phyloP scores from a whole-genome alignment of 352 stramenopile genomes.

The Pythium rhizo-oryzae region DNA sequence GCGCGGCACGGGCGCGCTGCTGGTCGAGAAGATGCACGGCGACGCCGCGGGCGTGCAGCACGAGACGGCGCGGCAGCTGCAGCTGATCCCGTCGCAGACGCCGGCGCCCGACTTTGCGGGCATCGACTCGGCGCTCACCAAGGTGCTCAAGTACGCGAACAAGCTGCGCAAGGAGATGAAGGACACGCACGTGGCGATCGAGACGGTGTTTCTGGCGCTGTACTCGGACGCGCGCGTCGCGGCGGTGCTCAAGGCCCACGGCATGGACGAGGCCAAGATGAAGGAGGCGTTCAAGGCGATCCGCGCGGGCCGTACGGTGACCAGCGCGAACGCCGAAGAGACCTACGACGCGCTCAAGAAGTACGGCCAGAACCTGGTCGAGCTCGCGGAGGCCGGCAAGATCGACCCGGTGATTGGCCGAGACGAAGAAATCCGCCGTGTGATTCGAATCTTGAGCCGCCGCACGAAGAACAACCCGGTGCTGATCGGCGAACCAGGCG shows the following conservation, averaged over 20 bases:
- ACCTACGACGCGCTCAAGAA: constrained; percentile 94
- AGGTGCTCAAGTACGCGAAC: constrained; percentile 81
- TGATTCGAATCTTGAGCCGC: constrained; percentile 95
- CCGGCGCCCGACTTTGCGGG: constrained; percentile 67
- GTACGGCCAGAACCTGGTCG: constrained; percentile 96
- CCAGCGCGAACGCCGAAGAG: constrained; percentile 84
- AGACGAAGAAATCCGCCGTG: constrained; percentile 96
- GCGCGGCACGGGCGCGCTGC: constrained; percentile 52
- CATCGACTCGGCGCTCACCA: constrained; percentile 65
- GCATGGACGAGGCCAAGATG: constrained; percentile 65
- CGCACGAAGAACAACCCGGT: constrained; percentile 99
- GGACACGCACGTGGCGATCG: constrained; percentile 76
- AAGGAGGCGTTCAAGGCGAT: constrained; percentile 66
- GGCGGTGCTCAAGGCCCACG: constrained; percentile 63
- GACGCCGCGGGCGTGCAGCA: constrained; percentile 52
- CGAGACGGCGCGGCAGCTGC: constrained; percentile 53
- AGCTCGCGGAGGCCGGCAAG: constrained; percentile 93
- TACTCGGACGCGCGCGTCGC: constrained; percentile 62
- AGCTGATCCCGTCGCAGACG: constrained; percentile 72
- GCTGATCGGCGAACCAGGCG: constrained; percentile 95
- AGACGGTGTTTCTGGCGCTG: constrained; percentile 77
- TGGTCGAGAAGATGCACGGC: constrained; percentile 56
- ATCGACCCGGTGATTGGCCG: constrained; percentile 98
- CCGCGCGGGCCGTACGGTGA: constrained; percentile 68
- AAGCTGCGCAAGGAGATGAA: constrained; percentile 84